These are phyloP conservation scores for Penicillium sp. DNA, from an alignment of 2,329 filamentous ascomycete genomes.

Conservation along the genomic window DNA sequence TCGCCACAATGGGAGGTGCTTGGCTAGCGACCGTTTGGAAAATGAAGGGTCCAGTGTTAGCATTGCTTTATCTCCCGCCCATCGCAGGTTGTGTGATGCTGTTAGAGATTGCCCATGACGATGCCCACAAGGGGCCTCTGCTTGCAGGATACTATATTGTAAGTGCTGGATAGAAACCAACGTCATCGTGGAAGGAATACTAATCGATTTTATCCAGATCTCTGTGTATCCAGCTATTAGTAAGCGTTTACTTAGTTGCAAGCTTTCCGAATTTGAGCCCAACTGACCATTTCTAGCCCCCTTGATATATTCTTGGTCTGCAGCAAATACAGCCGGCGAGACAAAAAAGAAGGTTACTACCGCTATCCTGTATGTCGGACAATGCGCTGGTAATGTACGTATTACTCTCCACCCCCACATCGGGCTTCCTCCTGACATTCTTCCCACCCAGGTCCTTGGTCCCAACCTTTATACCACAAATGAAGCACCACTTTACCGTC, in stretches of 20 bases:
- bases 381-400: conserved; percentile 59
- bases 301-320: conserved; percentile 69
- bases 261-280: background rate
- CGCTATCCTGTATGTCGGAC: conserved; percentile 62
- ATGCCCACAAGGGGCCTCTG: conserved; percentile 49
- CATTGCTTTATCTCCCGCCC: conserved; percentile 55
- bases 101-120: conserved; percentile 48
- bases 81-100: conserved; percentile 57
- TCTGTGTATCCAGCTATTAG: conserved; percentile 60
- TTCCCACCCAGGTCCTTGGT: conserved; percentile 51
- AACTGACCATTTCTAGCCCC: conserved; percentile 46
- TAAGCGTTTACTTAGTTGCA: conserved; percentile 22
- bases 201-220: conserved; percentile 34
- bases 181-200: background rate
- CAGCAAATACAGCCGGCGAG: conserved; percentile 61
- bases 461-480: conserved; percentile 62
- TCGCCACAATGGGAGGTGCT: conserved; percentile 58
- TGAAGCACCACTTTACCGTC: conserved; percentile 57
- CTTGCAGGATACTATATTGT: conserved; percentile 57
- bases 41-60: conserved; percentile 56
- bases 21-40: conserved; percentile 55
- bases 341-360: conserved; percentile 68
- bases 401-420: background rate
- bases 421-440: background rate
- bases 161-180: background rate